These are phyloP conservation scores for Basidiobolus heterosporus DNA, from an alignment of 371 early-diverging fungal genomes.

Conservation along the genomic window DNA sequence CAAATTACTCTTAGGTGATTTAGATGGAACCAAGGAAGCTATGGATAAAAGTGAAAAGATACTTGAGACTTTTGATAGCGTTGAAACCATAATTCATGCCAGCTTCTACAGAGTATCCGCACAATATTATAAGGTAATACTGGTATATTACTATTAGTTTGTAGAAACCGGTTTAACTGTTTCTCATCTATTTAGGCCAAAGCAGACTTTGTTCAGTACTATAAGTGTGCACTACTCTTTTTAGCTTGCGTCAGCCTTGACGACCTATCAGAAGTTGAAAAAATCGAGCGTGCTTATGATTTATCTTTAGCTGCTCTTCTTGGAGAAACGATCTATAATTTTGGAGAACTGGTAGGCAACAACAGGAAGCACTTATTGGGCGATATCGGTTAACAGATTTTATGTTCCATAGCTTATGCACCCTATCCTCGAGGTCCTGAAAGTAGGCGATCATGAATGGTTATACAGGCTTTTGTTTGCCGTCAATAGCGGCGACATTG, in stretches of 20 bases:
- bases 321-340: slow-evolving; percentile 92
- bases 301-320: slow-evolving; percentile 79
- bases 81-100: slow-evolving; percentile 80
- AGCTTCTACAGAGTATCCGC: slow-evolving; percentile 87
- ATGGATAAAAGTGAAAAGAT: slow-evolving; percentile 74
- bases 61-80: slow-evolving; percentile 61
- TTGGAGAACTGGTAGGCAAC: slow-evolving; percentile 80
- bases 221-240: slow-evolving; percentile 83
- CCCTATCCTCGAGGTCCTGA: slow-evolving; percentile 71
- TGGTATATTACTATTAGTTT: too few species aligned
- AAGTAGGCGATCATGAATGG: slow-evolving; percentile 72
- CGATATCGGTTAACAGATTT: neutral
- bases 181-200: slow-evolving; percentile 62
- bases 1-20: slow-evolving; percentile 49
- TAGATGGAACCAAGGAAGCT: slow-evolving; percentile 60
- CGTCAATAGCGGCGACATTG: slow-evolving; percentile 91
- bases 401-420: slow-evolving; percentile 85
- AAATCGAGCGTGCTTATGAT: slow-evolving; percentile 75
- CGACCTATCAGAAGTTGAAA: slow-evolving; percentile 55
- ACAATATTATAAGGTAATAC: slow-evolving; percentile 76
- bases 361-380: neutral
- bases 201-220: slow-evolving; percentile 80
- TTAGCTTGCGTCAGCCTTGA: slow-evolving; percentile 76
- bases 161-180: too few species aligned
- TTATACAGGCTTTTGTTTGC: slow-evolving; percentile 64